Evolutionary conservation across 2,329 filamentous ascomycete genomes (phyloP).

Genomic region (Orbilia oligospora): DNA sequence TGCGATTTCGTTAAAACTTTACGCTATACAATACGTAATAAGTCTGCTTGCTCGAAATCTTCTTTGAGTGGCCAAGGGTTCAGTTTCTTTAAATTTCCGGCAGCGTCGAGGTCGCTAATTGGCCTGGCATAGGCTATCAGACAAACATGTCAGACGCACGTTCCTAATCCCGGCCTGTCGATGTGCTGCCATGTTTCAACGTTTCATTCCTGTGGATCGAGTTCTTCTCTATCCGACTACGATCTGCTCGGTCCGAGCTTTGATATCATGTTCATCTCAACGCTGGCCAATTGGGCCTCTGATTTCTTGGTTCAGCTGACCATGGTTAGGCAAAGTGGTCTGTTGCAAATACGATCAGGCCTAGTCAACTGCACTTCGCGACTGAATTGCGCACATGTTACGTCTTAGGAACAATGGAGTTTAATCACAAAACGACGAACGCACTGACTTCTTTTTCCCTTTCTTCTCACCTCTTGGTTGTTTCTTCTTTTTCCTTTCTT

Average conservation of each 20-base stretch:
- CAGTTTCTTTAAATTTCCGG: conserved; percentile 39
- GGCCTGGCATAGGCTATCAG: conserved; percentile 16
- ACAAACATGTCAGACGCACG: conserved; percentile 41
- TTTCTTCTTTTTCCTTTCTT: conserved; percentile 28
- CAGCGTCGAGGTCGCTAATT: conserved; percentile 31
- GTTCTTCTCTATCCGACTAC: conserved; percentile 36
- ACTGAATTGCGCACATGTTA: conserved; percentile 61
- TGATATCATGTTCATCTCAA: conserved; percentile 13
- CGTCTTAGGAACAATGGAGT: conserved; percentile 56
- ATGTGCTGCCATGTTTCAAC: conserved; percentile 36
- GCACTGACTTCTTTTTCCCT: conserved; percentile 35
- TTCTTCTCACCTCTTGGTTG: conserved; percentile 3
- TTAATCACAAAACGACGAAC: conserved; percentile 31
- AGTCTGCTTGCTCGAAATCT: conserved; percentile 9
- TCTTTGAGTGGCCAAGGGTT: conserved; percentile 31
- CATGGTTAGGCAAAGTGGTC: conserved; percentile 33
- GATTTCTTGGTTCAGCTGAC: conserved; percentile 34
- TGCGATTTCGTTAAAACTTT: conserved; percentile 20
- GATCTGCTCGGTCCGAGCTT: conserved; percentile 30
- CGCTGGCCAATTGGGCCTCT: conserved; percentile 31
- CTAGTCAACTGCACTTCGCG: conserved; percentile 44
- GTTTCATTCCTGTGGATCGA: conserved; percentile 39
- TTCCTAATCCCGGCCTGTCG: conserved; percentile 24
- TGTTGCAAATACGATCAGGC: conserved; percentile 33
- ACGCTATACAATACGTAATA: conserved; percentile 28